A percentile compares a stretch with the other conserved stretches of the same genome.
phyloP scores from a whole-genome alignment of 768 basidiomycete genomes.

The Lactifluus pinguis region DNA sequence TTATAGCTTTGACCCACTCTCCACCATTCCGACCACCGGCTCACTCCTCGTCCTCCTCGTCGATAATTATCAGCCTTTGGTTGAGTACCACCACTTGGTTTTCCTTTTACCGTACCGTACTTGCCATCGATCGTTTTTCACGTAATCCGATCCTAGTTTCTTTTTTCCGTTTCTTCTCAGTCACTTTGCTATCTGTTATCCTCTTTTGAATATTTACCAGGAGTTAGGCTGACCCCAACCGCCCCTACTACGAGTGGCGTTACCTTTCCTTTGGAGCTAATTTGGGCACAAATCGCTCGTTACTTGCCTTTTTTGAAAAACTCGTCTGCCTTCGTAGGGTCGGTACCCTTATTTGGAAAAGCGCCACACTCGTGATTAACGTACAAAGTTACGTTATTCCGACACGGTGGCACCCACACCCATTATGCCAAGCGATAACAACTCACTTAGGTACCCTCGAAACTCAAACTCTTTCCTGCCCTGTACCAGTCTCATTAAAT shows the following conservation, averaged over 20 bases:
- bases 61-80: background rate
- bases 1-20: background rate
- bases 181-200: background rate
- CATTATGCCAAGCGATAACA: background rate
- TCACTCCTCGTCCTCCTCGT: background rate
- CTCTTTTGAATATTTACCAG: conserved; percentile 1
- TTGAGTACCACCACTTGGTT: background rate
- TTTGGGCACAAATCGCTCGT: conserved; percentile 11
- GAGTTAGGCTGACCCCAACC: background rate
- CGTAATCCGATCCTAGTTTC: conserved; percentile 6
- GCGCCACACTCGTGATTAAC: background rate
- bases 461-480: background rate
- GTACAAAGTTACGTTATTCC: background rate
- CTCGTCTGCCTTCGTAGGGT: conserved; percentile 3
- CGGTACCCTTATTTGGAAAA: background rate
- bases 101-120: background rate
- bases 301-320: conserved; percentile 6
- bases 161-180: conserved; percentile 1
- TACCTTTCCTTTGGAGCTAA: background rate
- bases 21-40: background rate
- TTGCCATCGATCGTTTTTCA: conserved; percentile 1
- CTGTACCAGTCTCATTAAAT: background rate
- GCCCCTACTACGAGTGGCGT: background rate
- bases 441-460: background rate
- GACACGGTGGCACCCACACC: background rate